Evolutionary conservation across 495 filamentous ascomycete genomes (phyloP), one percentile per base, ranked within the genome.

Genomic region (Cryomyces minteri): DNA sequence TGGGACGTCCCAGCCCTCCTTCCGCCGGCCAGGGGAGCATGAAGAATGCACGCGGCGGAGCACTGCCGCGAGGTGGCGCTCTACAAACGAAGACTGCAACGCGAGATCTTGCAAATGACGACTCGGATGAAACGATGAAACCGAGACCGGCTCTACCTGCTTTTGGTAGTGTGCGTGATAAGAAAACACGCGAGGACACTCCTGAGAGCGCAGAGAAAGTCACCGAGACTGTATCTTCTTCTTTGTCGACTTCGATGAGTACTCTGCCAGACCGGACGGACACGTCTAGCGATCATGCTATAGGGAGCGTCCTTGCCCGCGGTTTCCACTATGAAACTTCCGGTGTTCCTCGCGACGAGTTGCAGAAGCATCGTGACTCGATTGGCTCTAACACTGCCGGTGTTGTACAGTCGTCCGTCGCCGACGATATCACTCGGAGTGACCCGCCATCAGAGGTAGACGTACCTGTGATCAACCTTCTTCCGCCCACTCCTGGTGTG

Each of bases 101-200:
- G 40, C 44, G 55, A 0, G 47, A 51, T 6, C 55, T 10, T 37
- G 25, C 43, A 68, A 6, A 25, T 25, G 70, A 83, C 31, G 78
- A 83, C 40, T 61, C 69, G 37, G 76, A 80, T 48, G 67, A 76
- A 34, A 58, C 71, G 3, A 80, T 92, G 67, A 77, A 78, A 50
- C 84, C 85, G 25, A 70, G 81, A 6, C 82, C 81, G 5, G 74
- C 73, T 1, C 65, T 94, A 14, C 86, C 86, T 6, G 85, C 79
- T 14, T 94, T 94, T 60, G 86, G 84, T 14, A 88, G 84, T 55
- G 69, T 92, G 33, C 72, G 53, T 11, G 40, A 44, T 41, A 40
- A 43, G 11, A 34, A 43, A 43, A 36, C 11, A 38, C 62, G 71
- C 9, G 29, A 50, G 1, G 40, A 36, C 12, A 48, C 18, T 45